Evolutionary conservation across 306 rosid species (phyloP).

Genomic region (Ceratonia siliqua): DNA sequence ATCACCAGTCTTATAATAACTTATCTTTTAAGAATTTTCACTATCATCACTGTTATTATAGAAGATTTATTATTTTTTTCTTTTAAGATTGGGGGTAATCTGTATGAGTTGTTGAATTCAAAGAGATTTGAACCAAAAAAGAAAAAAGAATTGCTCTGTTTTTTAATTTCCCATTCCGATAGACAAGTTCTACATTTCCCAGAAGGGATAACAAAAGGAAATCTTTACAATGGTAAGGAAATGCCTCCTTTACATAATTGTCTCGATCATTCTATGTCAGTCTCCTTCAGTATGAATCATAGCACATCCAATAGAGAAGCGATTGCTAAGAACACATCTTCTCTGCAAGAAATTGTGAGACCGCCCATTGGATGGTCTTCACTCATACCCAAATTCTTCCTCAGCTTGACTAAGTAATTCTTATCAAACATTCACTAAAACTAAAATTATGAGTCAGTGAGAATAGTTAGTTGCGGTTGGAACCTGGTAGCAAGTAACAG

Average conservation of each 20-base stretch:
- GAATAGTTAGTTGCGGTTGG: no score
- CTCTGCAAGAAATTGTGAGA: constrained; percentile 43
- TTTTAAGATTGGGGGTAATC: neutral
- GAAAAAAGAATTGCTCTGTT: neutral
- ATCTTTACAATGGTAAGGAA: neutral
- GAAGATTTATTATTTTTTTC: neutral
- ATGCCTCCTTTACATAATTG: neutral
- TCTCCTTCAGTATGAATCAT: neutral
- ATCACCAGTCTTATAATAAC: neutral
- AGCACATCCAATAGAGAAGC: constrained; percentile 32
- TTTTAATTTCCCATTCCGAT: neutral
- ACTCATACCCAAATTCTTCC: constrained; percentile 48
- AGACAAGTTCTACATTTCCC: neutral
- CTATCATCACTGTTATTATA: no score
- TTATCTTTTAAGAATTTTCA: neutral
- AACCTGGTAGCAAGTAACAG: no score
- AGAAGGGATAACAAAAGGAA: neutral
- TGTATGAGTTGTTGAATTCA: neutral
- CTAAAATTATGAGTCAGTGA: no score
- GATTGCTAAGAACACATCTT: constrained; percentile 37
- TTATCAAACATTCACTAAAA: no score
- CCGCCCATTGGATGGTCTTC: constrained; percentile 56
- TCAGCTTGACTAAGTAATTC: constrained; percentile 29
- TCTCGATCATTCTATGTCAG: neutral
- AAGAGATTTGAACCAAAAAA: neutral